Percentiles rank a stretch among this genome's conserved stretches.
These are phyloP conservation scores for Podaxis sp. DNA, from an alignment of 768 basidiomycete genomes.

Conservation along the genomic window DNA sequence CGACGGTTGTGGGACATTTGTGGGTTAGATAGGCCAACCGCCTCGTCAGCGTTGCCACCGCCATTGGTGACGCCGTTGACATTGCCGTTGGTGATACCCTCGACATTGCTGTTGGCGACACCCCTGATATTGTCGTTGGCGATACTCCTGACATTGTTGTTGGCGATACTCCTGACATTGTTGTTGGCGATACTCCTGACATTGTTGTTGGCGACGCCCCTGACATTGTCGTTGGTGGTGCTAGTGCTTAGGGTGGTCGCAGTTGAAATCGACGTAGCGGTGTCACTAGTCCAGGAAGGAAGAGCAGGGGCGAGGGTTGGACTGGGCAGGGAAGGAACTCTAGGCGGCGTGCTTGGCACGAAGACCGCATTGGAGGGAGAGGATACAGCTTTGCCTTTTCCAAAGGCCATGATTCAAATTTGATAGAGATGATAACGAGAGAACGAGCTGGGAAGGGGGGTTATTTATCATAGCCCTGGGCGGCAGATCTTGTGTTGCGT, in stretches of 20 bases:
- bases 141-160: too few species aligned
- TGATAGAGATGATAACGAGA: not conserved
- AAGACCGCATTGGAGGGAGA: not conserved
- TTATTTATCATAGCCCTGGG: too few species aligned
- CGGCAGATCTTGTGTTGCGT: too few species aligned
- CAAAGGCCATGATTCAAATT: not conserved
- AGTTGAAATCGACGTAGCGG: not conserved
- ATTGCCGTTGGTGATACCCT: not conserved
- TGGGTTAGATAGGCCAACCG: conserved; percentile 54
- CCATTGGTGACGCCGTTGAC: not conserved
- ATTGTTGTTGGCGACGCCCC: too few species aligned
- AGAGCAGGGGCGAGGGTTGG: not conserved
- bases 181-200: too few species aligned
- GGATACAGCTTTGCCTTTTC: not conserved
- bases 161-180: too few species aligned
- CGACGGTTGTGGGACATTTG: conserved; percentile 41
- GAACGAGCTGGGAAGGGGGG: not conserved
- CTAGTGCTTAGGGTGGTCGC: not conserved
- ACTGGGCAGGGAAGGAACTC: not conserved
- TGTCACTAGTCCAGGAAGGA: too few species aligned
- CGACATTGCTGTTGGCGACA: too few species aligned
- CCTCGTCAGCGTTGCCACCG: not conserved
- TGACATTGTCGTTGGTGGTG: too few species aligned
- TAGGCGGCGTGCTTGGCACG: not conserved
- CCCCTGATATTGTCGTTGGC: too few species aligned